Evolutionary conservation across 2,329 filamentous ascomycete species (phyloP).

Genomic region (Colletotrichum kahawae): DNA sequence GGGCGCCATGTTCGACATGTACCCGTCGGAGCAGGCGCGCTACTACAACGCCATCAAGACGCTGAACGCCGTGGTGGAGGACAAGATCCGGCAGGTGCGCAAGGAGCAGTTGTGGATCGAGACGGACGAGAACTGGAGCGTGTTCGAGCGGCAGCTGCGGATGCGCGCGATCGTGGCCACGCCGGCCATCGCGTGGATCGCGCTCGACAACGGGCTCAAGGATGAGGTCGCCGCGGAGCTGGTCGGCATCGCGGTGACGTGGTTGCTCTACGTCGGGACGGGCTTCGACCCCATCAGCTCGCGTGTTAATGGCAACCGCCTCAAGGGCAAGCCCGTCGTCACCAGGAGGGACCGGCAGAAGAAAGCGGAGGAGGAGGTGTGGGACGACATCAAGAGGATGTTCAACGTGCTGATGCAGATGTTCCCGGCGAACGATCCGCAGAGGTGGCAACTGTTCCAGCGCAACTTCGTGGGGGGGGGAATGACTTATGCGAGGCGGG

Average conservation of each 20-base stretch:
- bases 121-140: neutral
- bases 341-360: neutral
- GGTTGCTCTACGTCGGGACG: neutral
- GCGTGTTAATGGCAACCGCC: neutral
- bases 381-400: neutral
- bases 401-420: neutral
- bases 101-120: neutral
- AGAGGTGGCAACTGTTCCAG: neutral
- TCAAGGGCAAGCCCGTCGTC: too few relatives aligned
- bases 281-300: neutral
- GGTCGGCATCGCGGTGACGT: neutral
- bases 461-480: too few relatives aligned
- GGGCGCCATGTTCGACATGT: neutral
- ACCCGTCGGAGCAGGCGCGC: neutral
- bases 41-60: neutral
- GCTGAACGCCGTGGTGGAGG: neutral
- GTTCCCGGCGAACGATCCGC: neutral
- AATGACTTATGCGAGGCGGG: too few relatives aligned
- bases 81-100: neutral
- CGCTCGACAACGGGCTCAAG: neutral
- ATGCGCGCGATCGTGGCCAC: too few relatives aligned
- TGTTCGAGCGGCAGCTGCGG: neutral
- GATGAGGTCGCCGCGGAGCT: neutral
- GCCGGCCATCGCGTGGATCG: neutral
- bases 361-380: neutral